These are phyloP conservation scores for Mortierella sp. DNA, from an alignment of 371 early-diverging fungal species.

Conservation along the genomic window DNA sequence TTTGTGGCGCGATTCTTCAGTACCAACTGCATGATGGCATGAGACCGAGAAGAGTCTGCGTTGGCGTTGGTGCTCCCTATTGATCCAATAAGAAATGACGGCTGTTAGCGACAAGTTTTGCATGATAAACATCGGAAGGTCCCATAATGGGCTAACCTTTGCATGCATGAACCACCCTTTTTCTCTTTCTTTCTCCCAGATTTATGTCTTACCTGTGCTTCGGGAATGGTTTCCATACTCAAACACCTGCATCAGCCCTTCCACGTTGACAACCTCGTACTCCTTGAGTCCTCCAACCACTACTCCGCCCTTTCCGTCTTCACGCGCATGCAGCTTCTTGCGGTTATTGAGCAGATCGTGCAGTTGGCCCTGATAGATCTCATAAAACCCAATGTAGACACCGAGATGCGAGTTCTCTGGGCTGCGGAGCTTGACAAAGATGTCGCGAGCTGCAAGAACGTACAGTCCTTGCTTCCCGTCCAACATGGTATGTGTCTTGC, in stretches of 20 bases:
- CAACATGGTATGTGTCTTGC: constrained; percentile 99
- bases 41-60: constrained; percentile 95
- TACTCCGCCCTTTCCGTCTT: constrained; percentile 95
- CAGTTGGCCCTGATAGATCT: constrained; percentile 97
- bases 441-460: constrained; percentile 90
- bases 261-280: constrained; percentile 77
- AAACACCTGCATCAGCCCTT: constrained; percentile 88
- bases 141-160: too few relatives aligned
- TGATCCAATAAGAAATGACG: not conserved
- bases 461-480: constrained; percentile 86
- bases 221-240: constrained; percentile 89
- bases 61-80: constrained; percentile 91
- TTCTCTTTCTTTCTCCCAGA: not conserved
- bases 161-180: too few relatives aligned
- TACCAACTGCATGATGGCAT: constrained; percentile 97
- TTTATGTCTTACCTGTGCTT: constrained; percentile 75
- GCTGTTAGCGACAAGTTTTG: too few relatives aligned
- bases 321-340: constrained; percentile 89
- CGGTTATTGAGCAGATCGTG: constrained; percentile 93
- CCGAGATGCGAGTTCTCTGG: constrained; percentile 78
- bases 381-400: constrained; percentile 93
- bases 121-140: too few relatives aligned
- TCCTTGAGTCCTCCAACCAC: constrained; percentile 89
- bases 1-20: constrained; percentile 74
- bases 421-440: constrained; percentile 80